A percentile compares a stretch with the other conserved stretches of the same genome.
phyloP scores from a whole-genome alignment of 1,284 basidiomycete genomes.

The Pisolithus thermaeus region DNA sequence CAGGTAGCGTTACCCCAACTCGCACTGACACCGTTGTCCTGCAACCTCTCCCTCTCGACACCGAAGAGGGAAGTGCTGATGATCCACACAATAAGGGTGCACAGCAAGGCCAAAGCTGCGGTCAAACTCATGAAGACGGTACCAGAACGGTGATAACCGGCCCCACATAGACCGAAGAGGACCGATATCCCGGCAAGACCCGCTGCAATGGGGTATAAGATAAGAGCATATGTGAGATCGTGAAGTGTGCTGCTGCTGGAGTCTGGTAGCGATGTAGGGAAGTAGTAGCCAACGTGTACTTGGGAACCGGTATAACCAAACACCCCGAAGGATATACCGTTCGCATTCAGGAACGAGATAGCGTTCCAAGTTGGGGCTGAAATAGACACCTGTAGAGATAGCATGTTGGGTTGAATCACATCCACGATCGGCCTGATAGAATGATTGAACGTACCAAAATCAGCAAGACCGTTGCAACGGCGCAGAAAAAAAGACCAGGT shows the following conservation, averaged over 20 bases:
- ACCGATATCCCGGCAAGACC: slow-evolving; percentile 67
- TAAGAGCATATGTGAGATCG: slow-evolving; percentile 65
- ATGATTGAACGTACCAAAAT: slow-evolving; percentile 48
- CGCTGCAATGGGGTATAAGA: slow-evolving; percentile 76
- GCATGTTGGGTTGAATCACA: not conserved
- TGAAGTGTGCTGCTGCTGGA: slow-evolving; percentile 52
- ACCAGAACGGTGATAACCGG: slow-evolving; percentile 55
- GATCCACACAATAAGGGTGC: slow-evolving; percentile 63
- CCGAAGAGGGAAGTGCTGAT: slow-evolving; percentile 80
- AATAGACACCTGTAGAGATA: slow-evolving; percentile 43
- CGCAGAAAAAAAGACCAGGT: slow-evolving; percentile 43
- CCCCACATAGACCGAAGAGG: slow-evolving; percentile 66
- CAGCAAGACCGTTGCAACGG: slow-evolving; percentile 61
- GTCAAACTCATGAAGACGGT: slow-evolving; percentile 73
- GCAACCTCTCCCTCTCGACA: slow-evolving; percentile 55
- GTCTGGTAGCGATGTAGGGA: slow-evolving; percentile 32
- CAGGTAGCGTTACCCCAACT: slow-evolving; percentile 72
- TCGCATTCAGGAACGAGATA: slow-evolving; percentile 63
- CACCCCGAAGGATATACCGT: slow-evolving; percentile 57
- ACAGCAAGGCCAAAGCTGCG: slow-evolving; percentile 56
- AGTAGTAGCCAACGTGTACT: slow-evolving; percentile 51
- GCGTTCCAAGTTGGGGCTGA: slow-evolving; percentile 68
- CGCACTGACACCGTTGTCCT: slow-evolving; percentile 44
- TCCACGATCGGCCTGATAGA: not conserved
- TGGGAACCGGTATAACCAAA: slow-evolving; percentile 69